A percentile compares a stretch with the other conserved stretches of the same genome.
phyloP scores from a whole-genome alignment of 2,329 filamentous ascomycete genomes.

The Venturia carpophila region DNA sequence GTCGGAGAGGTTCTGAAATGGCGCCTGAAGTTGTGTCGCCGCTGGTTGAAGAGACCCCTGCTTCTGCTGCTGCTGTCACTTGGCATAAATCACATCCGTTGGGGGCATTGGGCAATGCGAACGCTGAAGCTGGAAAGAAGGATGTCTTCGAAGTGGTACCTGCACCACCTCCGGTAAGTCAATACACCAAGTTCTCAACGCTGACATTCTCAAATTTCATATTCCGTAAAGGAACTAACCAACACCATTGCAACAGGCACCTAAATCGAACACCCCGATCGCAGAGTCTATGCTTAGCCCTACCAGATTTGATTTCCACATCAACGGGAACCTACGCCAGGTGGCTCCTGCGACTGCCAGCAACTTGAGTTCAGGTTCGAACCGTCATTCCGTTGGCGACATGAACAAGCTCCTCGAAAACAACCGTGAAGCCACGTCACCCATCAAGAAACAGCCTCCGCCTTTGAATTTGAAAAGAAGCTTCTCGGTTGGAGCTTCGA shows the following conservation, averaged over 20 bases:
- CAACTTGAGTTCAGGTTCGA: neutral
- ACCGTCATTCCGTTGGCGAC: constrained; percentile 12
- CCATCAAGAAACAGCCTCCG: neutral
- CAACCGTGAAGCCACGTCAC: neutral
- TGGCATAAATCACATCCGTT: neutral
- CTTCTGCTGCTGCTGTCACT: neutral
- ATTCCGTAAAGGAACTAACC: neutral
- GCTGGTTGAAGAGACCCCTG: neutral
- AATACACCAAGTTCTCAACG: neutral
- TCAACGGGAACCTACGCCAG: neutral
- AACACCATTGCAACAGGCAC: neutral
- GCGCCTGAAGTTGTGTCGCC: neutral
- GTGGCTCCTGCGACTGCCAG: neutral
- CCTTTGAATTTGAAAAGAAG: neutral
- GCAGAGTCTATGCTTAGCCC: neutral
- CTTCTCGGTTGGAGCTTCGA: constrained; percentile 4
- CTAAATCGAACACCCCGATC: constrained; percentile 7
- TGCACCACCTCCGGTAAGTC: neutral
- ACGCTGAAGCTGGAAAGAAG: neutral
- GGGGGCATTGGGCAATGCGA: neutral
- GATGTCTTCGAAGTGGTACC: neutral
- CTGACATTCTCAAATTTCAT: neutral
- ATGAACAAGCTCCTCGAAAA: neutral
- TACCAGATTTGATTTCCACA: neutral
- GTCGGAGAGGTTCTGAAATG: neutral